phyloP scores from a whole-genome alignment of 768 basidiomycete genomes.

The Coprinopsis cinerea region DNA sequence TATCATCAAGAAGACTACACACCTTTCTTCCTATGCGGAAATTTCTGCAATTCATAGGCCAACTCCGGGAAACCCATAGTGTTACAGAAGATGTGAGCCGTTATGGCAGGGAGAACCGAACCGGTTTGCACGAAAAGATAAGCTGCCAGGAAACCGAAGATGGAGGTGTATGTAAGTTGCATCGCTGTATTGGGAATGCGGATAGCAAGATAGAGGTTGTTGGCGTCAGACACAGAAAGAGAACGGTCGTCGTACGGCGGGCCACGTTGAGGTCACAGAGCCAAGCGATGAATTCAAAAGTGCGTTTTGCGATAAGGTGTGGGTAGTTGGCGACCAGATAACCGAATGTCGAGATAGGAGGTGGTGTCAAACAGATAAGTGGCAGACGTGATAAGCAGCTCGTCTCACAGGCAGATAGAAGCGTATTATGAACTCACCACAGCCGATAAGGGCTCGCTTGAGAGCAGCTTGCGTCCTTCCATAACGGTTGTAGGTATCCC shows the following conservation, averaged over 20 bases:
- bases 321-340: too few relatives aligned
- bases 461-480: slow-evolving; percentile 66
- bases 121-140: slow-evolving; percentile 85
- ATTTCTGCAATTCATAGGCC: slow-evolving; percentile 44
- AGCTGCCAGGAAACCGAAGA: slow-evolving; percentile 86
- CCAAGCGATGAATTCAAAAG: too few relatives aligned
- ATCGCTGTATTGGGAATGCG: slow-evolving; percentile 49
- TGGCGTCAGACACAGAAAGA: neutral
- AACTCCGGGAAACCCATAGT: slow-evolving; percentile 85
- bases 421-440: slow-evolving; percentile 36
- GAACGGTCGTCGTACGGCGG: too few relatives aligned
- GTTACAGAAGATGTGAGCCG: slow-evolving; percentile 90
- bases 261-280: too few relatives aligned
- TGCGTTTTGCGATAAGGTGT: too few relatives aligned
- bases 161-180: slow-evolving; percentile 84
- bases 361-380: neutral
- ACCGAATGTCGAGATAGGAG: too few relatives aligned
- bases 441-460: slow-evolving; percentile 50
- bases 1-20: slow-evolving; percentile 23
- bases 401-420: neutral
- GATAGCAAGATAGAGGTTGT: neutral
- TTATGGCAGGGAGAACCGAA: slow-evolving; percentile 71
- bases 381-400: neutral
- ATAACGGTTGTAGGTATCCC: slow-evolving; percentile 73
- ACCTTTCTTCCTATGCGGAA: slow-evolving; percentile 49